Evolutionary conservation across 2,329 filamentous ascomycete genomes (phyloP).

Genomic region (Coniella vitis): DNA sequence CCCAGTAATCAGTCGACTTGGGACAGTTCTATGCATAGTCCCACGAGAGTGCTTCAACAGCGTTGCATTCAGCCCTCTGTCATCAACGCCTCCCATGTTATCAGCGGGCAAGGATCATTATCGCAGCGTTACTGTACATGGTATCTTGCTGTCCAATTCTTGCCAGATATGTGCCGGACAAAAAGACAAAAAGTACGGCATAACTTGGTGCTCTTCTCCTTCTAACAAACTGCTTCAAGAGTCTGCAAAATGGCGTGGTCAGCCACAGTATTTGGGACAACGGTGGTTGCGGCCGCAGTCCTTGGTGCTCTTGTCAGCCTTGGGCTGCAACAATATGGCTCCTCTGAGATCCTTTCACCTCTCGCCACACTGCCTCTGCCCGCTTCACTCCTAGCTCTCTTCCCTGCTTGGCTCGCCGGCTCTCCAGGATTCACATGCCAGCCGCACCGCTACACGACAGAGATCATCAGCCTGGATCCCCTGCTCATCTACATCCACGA

Average conservation of each 20-base stretch:
- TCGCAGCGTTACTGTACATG: too few relatives aligned
- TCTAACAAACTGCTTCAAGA: background rate
- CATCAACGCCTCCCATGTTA: too few relatives aligned
- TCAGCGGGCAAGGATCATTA: too few relatives aligned
- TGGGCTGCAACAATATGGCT: background rate
- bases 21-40: too few relatives aligned
- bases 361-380: background rate
- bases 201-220: too few relatives aligned
- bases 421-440: slow-evolving; percentile 22
- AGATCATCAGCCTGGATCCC: slow-evolving; percentile 35
- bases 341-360: background rate
- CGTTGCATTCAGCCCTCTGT: too few relatives aligned
- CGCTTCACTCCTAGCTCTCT: background rate
- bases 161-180: too few relatives aligned
- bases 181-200: too few relatives aligned
- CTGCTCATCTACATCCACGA: slow-evolving; percentile 37
- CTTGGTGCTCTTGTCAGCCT: background rate
- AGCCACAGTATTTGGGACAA: background rate
- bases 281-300: background rate
- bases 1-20: too few relatives aligned
- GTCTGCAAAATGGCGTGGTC: background rate
- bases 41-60: too few relatives aligned
- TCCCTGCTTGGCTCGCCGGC: background rate
- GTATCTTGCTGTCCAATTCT: too few relatives aligned
- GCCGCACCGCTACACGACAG: slow-evolving; percentile 29